These are phyloP conservation scores for Penicillium psychrosexuale DNA, from an alignment of 2,329 filamentous ascomycete genomes.

Conservation along the genomic window DNA sequence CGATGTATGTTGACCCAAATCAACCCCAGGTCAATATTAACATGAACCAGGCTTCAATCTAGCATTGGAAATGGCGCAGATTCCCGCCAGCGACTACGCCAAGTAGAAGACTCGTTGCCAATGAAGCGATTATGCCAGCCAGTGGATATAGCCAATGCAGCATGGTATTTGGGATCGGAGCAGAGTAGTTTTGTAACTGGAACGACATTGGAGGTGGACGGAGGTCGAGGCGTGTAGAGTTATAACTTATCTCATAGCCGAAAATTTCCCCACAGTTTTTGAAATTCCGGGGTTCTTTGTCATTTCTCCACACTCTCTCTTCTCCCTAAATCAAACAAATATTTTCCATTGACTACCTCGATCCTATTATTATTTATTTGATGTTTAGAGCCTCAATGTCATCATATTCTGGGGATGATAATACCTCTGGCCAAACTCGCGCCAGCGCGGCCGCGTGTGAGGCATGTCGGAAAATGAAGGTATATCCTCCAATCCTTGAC, in stretches of 20 bases:
- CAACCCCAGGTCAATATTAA: not conserved
- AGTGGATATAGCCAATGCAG: not conserved
- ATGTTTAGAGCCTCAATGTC: not conserved
- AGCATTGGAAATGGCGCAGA: not conserved
- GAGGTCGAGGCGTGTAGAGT: not conserved
- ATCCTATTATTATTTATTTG: too few species aligned
- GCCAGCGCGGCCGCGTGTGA: constrained; percentile 22
- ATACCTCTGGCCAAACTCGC: not conserved
- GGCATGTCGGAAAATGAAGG: constrained; percentile 25
- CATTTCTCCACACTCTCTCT: not conserved
- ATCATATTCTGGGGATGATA: not conserved
- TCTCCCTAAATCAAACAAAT: not conserved
- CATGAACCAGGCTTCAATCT: not conserved
- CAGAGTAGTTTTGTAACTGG: not conserved
- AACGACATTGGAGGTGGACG: not conserved
- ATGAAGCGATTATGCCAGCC: not conserved
- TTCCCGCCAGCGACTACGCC: not conserved
- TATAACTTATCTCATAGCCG: not conserved
- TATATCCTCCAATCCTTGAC: not conserved
- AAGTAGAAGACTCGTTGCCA: not conserved
- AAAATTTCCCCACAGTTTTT: not conserved
- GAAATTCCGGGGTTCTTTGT: not conserved
- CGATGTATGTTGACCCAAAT: not conserved
- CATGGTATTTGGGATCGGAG: not conserved
- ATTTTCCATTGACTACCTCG: not conserved